Evolutionary conservation across 2,329 filamentous ascomycete genomes (phyloP).

Genomic region (Teratosphaeria destructans): DNA sequence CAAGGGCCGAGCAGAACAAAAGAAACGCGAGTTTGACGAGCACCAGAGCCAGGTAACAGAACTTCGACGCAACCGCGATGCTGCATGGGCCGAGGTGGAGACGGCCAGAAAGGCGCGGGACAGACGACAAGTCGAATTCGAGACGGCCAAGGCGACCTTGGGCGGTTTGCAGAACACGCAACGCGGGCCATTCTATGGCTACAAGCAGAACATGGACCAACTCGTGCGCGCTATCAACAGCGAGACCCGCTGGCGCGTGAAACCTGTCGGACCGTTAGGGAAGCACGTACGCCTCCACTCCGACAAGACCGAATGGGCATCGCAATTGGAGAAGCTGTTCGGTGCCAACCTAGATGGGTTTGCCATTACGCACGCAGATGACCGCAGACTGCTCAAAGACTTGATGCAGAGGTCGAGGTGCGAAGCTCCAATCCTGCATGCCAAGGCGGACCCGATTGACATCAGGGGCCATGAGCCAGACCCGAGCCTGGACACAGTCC

Average conservation of each 20-base stretch:
- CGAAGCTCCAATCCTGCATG: conserved; percentile 51
- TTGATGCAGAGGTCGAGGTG: conserved; percentile 54
- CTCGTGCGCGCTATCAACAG: conserved; percentile 59
- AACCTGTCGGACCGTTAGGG: conserved; percentile 77
- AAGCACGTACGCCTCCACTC: conserved; percentile 57
- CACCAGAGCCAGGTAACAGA: conserved; percentile 27
- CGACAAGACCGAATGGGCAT: conserved; percentile 69
- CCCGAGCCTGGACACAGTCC: conserved; percentile 58
- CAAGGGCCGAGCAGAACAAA: conserved; percentile 39
- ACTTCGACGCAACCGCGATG: conserved; percentile 25
- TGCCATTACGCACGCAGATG: conserved; percentile 65
- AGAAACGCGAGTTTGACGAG: conserved; percentile 28
- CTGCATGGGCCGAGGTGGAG: conserved; percentile 6
- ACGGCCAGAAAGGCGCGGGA: conserved; percentile 10
- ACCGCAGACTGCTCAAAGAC: conserved; percentile 57
- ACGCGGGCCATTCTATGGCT: conserved; percentile 52
- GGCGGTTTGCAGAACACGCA: conserved; percentile 45
- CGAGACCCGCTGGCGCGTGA: conserved; percentile 58
- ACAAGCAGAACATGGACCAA: conserved; percentile 49
- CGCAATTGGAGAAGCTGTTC: conserved; percentile 67
- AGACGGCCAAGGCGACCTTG: conserved; percentile 41
- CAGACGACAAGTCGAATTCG: conserved; percentile 18
- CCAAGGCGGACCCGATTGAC: conserved; percentile 45
- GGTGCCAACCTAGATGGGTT: conserved; percentile 65
- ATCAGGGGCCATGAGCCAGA: conserved; percentile 59